These are phyloP conservation scores for Hamamelis virginiana DNA, from an alignment of 164 flowering plant species.

Conservation along the genomic window DNA sequence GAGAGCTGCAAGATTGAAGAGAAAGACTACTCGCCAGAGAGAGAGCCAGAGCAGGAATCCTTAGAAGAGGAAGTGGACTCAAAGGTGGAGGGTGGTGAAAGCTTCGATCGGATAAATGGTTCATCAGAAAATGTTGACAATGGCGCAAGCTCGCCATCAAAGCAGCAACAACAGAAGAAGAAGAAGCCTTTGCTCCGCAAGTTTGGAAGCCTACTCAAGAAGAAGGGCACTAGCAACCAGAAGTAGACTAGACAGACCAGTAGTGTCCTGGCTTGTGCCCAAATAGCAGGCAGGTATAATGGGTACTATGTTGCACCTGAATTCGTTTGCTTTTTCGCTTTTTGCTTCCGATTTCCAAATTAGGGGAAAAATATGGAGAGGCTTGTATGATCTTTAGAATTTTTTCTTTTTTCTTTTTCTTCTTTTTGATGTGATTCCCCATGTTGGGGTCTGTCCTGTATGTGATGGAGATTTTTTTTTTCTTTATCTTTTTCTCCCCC, in stretches of 20 bases:
- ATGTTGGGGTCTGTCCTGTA: constrained; percentile 26
- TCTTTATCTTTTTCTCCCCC: constrained; percentile 3
- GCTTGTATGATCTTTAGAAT: constrained; percentile 35
- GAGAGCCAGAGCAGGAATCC: constrained; percentile 57
- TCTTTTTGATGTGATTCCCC: constrained; percentile 18
- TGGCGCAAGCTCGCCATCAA: constrained; percentile 57
- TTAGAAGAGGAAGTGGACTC: constrained; percentile 68
- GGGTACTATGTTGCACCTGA: constrained; percentile 16
- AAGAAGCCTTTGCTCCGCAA: constrained; percentile 80
- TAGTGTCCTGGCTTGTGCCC: constrained; percentile 10
- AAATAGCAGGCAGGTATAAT: constrained; percentile 26
- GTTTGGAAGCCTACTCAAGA: constrained; percentile 86
- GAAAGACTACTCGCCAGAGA: constrained; percentile 59
- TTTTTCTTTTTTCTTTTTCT: constrained; percentile 9
- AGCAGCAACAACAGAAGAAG: constrained; percentile 71
- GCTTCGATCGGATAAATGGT: constrained; percentile 57
- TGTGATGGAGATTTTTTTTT: constrained; percentile 29
- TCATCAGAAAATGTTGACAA: constrained; percentile 49
- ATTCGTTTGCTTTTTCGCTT: constrained; percentile 28
- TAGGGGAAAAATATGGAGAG: constrained; percentile 25
- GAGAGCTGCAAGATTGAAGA: constrained; percentile 83
- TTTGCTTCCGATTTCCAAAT: constrained; percentile 19
- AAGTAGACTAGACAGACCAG: constrained; percentile 33
- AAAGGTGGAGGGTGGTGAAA: constrained; percentile 50
- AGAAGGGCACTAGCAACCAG: constrained; percentile 54